Base-by-base conservation (phyloP, 75 land plant genomes). In the Picea glauca region DNA sequence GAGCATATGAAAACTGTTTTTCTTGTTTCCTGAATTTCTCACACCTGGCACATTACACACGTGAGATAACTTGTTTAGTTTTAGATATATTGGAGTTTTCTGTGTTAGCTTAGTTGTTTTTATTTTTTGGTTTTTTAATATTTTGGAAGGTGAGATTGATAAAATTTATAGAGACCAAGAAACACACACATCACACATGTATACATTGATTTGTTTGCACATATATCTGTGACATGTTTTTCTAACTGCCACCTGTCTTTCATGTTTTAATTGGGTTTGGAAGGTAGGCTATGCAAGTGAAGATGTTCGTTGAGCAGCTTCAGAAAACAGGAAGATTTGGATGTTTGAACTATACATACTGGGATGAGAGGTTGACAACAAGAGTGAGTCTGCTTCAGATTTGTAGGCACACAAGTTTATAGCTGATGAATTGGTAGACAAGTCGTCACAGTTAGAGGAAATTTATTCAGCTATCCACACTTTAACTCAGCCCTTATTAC, bases 361-460 rank as follows among this genome's bases (percentile, higher is more conserved):
- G 93, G 96, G 88, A 95, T 68, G 98, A 95, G 80, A 74, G 86
- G 60, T 92, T 85, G 73, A 91, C 98, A 5, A 88, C 96, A 76
- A 90, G 80, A 91, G 98, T 93, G 58, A 58, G 65, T 23, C 30
- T 63, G 18, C 20, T 50, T 50, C 56, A 50, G 56, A 50, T 50
- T 50, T 50, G 12, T 50, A 50, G 56, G 56, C 56, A 50, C 11
- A 9, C 12, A 11, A 50, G 56, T 50, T 50, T 50, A 50, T 8
- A 50, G 56, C 56, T 12, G 9, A 50, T 11, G 11, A 50, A 9
- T 50, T 50, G 56, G 56, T 50, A 50, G 12, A 63, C 12, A 3
- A 26, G 33, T 63, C 11, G 31, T 17, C 17, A 17, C 62, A 60
- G 15, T 67, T 67, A 54, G 5, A 8, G 17, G 31, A 38, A 30